Percentiles rank a stretch among this genome's conserved stretches.
phyloP scores from a whole-genome alignment of 2,329 filamentous ascomycete genomes.

The Clarireedia sp. region DNA sequence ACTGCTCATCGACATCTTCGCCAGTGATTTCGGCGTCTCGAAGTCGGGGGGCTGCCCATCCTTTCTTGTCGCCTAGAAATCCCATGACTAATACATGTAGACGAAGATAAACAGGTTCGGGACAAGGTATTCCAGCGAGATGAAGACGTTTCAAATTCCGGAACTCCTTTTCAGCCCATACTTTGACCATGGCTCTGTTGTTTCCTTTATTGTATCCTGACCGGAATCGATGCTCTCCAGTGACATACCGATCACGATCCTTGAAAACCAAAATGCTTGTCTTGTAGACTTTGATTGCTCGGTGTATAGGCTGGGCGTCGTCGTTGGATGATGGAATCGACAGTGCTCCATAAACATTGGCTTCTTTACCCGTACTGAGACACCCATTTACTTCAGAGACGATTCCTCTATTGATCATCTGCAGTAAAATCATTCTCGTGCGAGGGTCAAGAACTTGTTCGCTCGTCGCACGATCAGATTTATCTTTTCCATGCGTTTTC shows the following conservation, averaged over 20 bases:
- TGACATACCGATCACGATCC: constrained; percentile 92
- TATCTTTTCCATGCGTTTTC: constrained; percentile 63
- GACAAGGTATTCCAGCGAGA: constrained; percentile 77
- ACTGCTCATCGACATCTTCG: constrained; percentile 61
- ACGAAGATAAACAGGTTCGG: constrained; percentile 80
- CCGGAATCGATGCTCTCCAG: constrained; percentile 87
- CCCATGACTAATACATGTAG: constrained; percentile 95
- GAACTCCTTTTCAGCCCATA: constrained; percentile 99
- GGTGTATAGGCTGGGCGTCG: constrained; percentile 52
- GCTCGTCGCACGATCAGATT: constrained; percentile 84
- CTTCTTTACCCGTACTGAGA: constrained; percentile 93
- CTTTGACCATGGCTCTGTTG: constrained; percentile 93
- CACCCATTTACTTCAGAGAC: constrained; percentile 91
- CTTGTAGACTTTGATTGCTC: constrained; percentile 98
- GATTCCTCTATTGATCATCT: constrained; percentile 88
- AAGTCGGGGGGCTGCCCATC: constrained; percentile 79
- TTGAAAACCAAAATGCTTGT: constrained; percentile 97
- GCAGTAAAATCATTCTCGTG: constrained; percentile 89
- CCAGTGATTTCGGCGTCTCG: constrained; percentile 73
- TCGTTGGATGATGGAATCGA: constrained; percentile 46
- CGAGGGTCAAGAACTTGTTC: constrained; percentile 92
- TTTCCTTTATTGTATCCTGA: constrained; percentile 89
- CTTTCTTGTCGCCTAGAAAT: constrained; percentile 81
- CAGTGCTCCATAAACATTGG: constrained; percentile 92
- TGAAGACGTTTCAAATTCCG: constrained; percentile 83